These are phyloP conservation scores for Climacium dendroides DNA, from an alignment of 225 moss, liverwort and hornwort genomes.

Conservation along the genomic window DNA sequence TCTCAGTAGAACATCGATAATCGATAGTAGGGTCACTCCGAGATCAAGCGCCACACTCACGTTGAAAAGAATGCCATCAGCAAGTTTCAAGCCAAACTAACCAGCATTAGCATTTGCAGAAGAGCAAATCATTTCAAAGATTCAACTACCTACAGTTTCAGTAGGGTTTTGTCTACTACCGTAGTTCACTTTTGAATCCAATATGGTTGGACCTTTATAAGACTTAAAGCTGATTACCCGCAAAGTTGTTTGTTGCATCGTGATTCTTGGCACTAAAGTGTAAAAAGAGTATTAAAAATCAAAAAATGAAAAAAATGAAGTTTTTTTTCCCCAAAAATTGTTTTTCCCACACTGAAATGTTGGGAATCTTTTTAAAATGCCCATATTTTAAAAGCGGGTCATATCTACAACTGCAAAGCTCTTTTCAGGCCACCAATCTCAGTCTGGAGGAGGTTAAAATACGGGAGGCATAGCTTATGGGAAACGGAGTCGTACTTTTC, in stretches of 20 bases:
- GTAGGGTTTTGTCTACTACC: neutral
- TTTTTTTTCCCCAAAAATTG: too few relatives aligned
- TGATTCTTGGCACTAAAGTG: too few relatives aligned
- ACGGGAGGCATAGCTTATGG: neutral
- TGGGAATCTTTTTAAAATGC: neutral
- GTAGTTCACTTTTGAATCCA: neutral
- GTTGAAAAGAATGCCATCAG: neutral
- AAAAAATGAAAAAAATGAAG: too few relatives aligned
- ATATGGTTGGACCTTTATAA: too few relatives aligned
- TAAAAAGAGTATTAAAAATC: too few relatives aligned
- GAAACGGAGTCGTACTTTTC: neutral
- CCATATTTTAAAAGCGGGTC: neutral
- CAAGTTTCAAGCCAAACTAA: neutral
- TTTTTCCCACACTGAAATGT: neutral
- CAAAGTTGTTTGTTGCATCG: too few relatives aligned
- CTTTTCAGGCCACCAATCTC: neutral
- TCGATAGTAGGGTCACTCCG: neutral
- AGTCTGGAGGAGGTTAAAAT: neutral
- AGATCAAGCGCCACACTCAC: neutral
- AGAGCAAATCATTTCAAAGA: neutral
- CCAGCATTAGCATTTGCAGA: neutral
- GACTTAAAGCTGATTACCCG: neutral
- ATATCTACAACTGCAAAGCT: neutral
- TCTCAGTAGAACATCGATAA: rapidly evolving
- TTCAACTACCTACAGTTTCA: too few relatives aligned